phyloP scores from a whole-genome alignment of 495 filamentous ascomycete genomes.

The Ramalina intermedia region DNA sequence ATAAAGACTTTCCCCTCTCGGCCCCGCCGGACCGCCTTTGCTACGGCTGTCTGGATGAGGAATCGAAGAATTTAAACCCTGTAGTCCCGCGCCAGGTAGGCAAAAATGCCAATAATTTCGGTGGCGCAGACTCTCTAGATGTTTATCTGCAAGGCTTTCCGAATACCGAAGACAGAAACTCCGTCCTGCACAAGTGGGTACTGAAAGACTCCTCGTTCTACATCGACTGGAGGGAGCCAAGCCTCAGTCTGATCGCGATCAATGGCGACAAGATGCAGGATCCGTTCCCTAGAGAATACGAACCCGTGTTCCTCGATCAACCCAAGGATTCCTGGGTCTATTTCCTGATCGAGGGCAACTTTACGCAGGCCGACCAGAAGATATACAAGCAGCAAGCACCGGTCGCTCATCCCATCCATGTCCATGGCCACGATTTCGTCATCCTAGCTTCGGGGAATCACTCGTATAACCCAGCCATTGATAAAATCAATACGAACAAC shows the following conservation, averaged over 20 bases:
- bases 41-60: neutral
- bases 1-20: neutral
- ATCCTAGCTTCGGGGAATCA: constrained; percentile 28
- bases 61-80: neutral
- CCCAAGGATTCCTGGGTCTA: neutral
- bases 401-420: constrained; percentile 30
- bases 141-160: neutral
- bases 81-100: neutral
- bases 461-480: constrained; percentile 12
- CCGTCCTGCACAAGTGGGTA: neutral
- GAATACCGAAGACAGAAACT: neutral
- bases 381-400: neutral
- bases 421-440: constrained; percentile 43
- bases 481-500: constrained; percentile 25
- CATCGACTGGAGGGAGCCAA: neutral
- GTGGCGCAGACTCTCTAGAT: neutral
- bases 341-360: neutral
- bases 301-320: neutral
- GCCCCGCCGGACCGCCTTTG: neutral
- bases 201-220: neutral
- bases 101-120: neutral
- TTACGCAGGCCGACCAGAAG: neutral
- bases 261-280: neutral
- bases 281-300: neutral
- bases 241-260: neutral